These are phyloP conservation scores for Toxicodendron radicans DNA, from an alignment of 345 rosid genomes.

Conservation along the genomic window DNA sequence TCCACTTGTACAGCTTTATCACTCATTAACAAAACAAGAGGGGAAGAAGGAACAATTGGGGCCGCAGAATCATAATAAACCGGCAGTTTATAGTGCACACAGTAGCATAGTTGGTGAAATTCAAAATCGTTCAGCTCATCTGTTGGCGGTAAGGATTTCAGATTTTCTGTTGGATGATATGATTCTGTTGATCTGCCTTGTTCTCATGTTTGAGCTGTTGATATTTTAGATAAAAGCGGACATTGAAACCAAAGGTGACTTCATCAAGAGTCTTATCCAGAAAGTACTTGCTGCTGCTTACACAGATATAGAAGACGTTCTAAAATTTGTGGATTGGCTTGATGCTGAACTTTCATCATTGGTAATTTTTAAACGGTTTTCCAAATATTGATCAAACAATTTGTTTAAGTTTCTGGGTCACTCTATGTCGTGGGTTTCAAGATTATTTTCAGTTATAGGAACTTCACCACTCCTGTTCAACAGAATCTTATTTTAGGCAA, in stretches of 20 bases:
- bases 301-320: constrained; percentile 71
- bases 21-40: constrained; percentile 52
- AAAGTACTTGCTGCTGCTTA: constrained; percentile 64
- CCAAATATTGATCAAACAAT: constrained; percentile 1
- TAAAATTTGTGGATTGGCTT: constrained; percentile 79
- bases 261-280: constrained; percentile 67
- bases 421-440: background rate
- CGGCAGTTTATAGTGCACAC: constrained; percentile 48
- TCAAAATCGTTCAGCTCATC: constrained; percentile 83
- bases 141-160: constrained; percentile 65
- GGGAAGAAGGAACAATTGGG: constrained; percentile 35
- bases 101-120: constrained; percentile 87
- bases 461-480: background rate
- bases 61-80: constrained; percentile 35
- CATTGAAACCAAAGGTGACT: constrained; percentile 79
- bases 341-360: constrained; percentile 67
- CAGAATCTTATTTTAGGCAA: background rate
- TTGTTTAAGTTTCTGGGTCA: background rate
- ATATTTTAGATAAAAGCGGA: constrained; percentile 71
- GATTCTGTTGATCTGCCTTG: constrained; percentile 6
- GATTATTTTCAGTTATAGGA: no score
- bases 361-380: constrained; percentile 47
- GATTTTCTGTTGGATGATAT: background rate
- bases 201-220: constrained; percentile 9
- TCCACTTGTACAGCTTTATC: constrained; percentile 48